Conservation (phyloP, 441 rosid genomes). For the Brassica hybrid region DNA sequence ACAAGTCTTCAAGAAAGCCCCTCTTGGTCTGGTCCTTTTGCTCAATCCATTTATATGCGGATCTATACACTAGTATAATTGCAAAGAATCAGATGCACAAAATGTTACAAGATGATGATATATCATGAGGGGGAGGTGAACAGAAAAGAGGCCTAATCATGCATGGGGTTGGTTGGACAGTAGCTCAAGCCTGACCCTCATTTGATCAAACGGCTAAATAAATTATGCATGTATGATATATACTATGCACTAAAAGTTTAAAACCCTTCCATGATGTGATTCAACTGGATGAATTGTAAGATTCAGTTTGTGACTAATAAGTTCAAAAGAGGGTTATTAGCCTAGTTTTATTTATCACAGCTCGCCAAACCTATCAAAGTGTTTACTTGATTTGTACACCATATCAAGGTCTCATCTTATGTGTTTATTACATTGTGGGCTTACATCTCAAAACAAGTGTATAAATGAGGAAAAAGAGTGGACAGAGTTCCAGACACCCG, state of each 20-base stretch:
- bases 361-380: no score
- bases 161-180: neutral
- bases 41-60: neutral
- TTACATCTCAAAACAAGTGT: neutral
- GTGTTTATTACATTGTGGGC: neutral
- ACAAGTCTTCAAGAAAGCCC: neutral
- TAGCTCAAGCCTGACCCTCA: neutral
- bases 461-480: conserved; percentile 11
- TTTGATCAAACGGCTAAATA: no score
- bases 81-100: neutral
- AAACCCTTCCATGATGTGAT: neutral
- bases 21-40: neutral
- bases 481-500: neutral
- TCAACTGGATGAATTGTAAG: neutral
- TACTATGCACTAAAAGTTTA: no score
- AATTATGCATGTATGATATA: neutral
- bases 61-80: neutral
- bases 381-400: neutral
- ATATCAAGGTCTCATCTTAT: neutral
- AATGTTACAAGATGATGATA: neutral
- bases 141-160: neutral
- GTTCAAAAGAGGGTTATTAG: neutral
- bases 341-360: neutral
- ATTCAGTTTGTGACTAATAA: neutral
- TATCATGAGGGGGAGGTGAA: neutral